Evolutionary conservation across 164 flowering plant genomes (phyloP), one percentile per base, ranked within the genome.

Genomic region (Cinnamomum chago): DNA sequence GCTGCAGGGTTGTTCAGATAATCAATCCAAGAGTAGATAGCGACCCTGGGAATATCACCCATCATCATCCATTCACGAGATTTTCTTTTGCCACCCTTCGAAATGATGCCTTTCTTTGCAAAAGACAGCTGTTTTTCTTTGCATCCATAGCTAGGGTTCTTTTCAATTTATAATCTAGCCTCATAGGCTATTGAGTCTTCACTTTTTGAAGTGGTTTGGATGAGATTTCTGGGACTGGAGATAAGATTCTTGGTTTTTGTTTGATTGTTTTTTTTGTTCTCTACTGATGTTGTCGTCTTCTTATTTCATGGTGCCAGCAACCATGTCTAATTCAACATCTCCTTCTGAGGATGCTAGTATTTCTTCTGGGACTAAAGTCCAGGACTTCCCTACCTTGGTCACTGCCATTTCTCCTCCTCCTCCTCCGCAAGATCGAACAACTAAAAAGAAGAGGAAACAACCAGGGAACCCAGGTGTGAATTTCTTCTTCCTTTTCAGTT

Each of bases 401-500:
- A 74, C 87, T 25, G 58, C 81, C 70, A 52, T 80, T 30, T 73
- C 82, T 80, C 70, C 68, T 50, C 72, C 79, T 15, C 76, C 77
- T 17, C 79, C 70, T 18, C 88, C 79, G 82, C 65, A 89, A 76
- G 88, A 80, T 24, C 87, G 86, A 72, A 88, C 87, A 72, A 76
- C 76, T 83, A 91, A 88, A 81, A 94, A 86, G 85, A 94, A 91
- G 82, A 85, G 97, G 81, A 92, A 82, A 77, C 91, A 85, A 50
- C 97, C 97, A 2, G 97, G 97, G 72, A 92, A 91, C 82, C 98
- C 98, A 80, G 97, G 98, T 91, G 1, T 40, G 66, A 47, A 35
- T 68, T 68, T 75, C 77, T 22, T 40, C 35, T 20, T 40, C n/a
- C 71, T 68, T 68, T 68, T 64, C 30, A 5, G 12, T 33, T 60